Evolutionary conservation across 805 yeast genomes (phyloP).

Genomic region (Metschnikowia kunwiensis): DNA sequence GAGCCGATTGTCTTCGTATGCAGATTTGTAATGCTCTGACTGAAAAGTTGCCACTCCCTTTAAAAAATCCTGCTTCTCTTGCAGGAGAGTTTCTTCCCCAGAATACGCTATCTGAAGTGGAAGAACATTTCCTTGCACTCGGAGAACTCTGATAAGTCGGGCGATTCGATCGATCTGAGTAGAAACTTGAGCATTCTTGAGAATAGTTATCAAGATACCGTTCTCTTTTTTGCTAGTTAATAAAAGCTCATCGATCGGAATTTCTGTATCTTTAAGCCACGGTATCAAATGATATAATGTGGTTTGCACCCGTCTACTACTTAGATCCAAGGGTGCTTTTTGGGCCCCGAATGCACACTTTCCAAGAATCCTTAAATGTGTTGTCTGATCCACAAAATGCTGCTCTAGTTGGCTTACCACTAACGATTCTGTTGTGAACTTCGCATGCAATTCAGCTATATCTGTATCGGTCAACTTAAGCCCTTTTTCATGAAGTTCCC

Average conservation of each 20-base stretch:
- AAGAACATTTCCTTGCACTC: slow-evolving; percentile 25
- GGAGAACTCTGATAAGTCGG: slow-evolving; percentile 25
- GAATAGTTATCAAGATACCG: slow-evolving; percentile 34
- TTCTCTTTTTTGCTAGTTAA: slow-evolving; percentile 20
- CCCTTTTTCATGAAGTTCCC: slow-evolving; percentile 16
- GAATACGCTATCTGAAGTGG: slow-evolving; percentile 30
- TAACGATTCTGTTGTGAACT: background rate
- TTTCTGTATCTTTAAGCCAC: slow-evolving; percentile 5
- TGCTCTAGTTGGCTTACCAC: slow-evolving; percentile 7
- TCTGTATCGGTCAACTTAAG: slow-evolving; percentile 14
- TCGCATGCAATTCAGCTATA: slow-evolving; percentile 9
- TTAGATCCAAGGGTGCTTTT: background rate
- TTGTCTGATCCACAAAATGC: slow-evolving; percentile 18
- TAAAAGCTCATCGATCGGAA: slow-evolving; percentile 2
- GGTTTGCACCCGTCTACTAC: background rate
- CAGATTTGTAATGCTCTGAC: background rate
- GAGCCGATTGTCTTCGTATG: background rate
- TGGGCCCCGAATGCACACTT: background rate
- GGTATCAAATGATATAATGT: slow-evolving; percentile 1
- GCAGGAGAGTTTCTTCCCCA: slow-evolving; percentile 15
- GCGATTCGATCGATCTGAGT: slow-evolving; percentile 19
- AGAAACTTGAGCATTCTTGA: slow-evolving; percentile 8
- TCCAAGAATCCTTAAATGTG: slow-evolving; percentile 19
- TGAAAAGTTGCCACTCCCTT: slow-evolving; percentile 7
- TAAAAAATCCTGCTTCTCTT: background rate